phyloP scores from a whole-genome alignment of 176 grass and related monocot species.

The Oryza longistaminata region DNA sequence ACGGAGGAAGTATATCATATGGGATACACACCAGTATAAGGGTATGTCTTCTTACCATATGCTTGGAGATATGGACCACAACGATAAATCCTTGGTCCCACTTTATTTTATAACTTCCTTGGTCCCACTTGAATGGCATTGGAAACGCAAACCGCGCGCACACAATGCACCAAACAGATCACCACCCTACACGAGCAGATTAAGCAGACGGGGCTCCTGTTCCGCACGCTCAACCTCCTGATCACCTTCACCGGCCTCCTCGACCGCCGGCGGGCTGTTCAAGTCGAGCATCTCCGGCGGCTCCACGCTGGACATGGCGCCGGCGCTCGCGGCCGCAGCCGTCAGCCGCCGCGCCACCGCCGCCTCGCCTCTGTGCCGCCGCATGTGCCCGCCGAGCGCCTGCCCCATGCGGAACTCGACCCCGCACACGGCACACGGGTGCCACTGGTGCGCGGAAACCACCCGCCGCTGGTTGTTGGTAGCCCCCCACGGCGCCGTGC shows the following conservation, averaged over 20 bases:
- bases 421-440: conserved; percentile 66
- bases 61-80: no score
- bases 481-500: neutral
- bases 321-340: neutral
- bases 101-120: no score
- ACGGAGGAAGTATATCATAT: no score
- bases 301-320: neutral
- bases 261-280: conserved; percentile 24
- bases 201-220: conserved; percentile 36
- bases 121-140: no score
- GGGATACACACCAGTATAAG: no score
- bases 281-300: conserved; percentile 27
- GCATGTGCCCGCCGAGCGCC: conserved; percentile 77
- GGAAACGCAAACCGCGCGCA: neutral
- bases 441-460: neutral
- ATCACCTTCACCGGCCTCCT: conserved; percentile 17
- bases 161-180: neutral
- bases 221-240: neutral
- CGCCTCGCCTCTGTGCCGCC: conserved; percentile 33
- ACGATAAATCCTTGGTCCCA: no score
- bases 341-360: neutral
- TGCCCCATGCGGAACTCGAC: conserved; percentile 76
- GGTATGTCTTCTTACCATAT: no score
- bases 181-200: conserved; percentile 16
- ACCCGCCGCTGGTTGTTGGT: neutral